Evolutionary conservation across 345 rosid genomes (phyloP).

Genomic region (Lepidium sativum): DNA sequence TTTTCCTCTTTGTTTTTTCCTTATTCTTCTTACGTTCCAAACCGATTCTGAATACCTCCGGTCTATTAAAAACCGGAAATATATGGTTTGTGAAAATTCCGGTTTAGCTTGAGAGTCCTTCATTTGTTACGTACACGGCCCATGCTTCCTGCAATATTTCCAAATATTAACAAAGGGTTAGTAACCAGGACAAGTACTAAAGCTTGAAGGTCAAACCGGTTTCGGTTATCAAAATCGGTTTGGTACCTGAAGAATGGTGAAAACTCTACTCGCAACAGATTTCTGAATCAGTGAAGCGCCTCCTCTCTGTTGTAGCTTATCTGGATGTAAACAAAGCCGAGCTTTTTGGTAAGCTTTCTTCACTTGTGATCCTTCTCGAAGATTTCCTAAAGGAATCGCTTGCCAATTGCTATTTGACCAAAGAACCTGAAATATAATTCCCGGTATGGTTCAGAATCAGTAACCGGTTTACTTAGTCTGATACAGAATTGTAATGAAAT

Average conservation of each 20-base stretch:
- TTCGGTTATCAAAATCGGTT: background rate
- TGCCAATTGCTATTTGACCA: conserved; percentile 79
- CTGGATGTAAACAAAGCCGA: conserved; percentile 89
- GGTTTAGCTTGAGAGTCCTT: conserved; percentile 33
- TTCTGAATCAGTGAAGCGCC: conserved; percentile 60
- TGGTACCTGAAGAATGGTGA: conserved; percentile 73
- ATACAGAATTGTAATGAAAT: background rate
- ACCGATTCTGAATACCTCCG: background rate
- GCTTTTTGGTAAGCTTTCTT: conserved; percentile 93
- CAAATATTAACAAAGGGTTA: background rate
- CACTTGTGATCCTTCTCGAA: conserved; percentile 62
- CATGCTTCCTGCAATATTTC: conserved; percentile 55
- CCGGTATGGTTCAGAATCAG: background rate
- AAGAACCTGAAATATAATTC: conserved; percentile 40
- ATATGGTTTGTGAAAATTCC: background rate
- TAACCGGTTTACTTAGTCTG: background rate
- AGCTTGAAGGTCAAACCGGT: background rate
- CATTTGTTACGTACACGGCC: conserved; percentile 52
- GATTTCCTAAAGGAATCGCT: conserved; percentile 43
- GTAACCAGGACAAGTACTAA: background rate
- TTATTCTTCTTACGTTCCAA: conserved; percentile 5
- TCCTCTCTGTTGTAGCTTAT: conserved; percentile 81
- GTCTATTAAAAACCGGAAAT: background rate
- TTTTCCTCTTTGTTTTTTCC: background rate
- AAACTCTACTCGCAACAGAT: conserved; percentile 60